Conservation (phyloP, 1,284 basidiomycete species). For the Mixia osmundae region DNA sequence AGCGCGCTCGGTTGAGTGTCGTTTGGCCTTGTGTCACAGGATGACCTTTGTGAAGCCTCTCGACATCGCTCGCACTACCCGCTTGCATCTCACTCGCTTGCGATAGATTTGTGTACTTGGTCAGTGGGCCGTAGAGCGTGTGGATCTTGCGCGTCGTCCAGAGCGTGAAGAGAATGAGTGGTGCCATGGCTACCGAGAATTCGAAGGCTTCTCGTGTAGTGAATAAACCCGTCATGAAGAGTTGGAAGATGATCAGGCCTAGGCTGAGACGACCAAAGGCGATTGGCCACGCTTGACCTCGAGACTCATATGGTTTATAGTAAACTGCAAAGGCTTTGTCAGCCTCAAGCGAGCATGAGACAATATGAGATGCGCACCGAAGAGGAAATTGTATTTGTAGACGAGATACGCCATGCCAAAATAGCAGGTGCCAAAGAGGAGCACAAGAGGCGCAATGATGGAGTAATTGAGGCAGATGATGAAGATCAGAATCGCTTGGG, state of each 20-base stretch:
- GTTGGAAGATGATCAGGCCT: slow-evolving; percentile 29
- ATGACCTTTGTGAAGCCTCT: slow-evolving; percentile 45
- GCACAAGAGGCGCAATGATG: slow-evolving; percentile 78
- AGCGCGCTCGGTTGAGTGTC: slow-evolving; percentile 59
- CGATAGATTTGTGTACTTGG: slow-evolving; percentile 56
- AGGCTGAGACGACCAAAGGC: slow-evolving; percentile 21
- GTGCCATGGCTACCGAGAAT: slow-evolving; percentile 49
- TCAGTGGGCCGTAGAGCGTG: slow-evolving; percentile 46
- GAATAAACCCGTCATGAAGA: slow-evolving; percentile 89
- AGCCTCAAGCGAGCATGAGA: too few relatives aligned
- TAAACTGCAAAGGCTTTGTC: too few relatives aligned
- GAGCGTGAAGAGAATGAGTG: slow-evolving; percentile 49
- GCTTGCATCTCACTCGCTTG: slow-evolving; percentile 72
- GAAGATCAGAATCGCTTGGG: slow-evolving; percentile 64
- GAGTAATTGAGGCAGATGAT: slow-evolving; percentile 85
- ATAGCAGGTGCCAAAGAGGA: slow-evolving; percentile 82
- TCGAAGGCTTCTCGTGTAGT: slow-evolving; percentile 52
- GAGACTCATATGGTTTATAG: slow-evolving; percentile 52
- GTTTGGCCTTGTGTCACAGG: slow-evolving; percentile 65
- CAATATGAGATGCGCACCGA: too few relatives aligned
- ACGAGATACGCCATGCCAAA: slow-evolving; percentile 75
- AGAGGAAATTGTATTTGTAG: slow-evolving; percentile 40
- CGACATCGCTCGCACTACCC: slow-evolving; percentile 32
- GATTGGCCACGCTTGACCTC: slow-evolving; percentile 73
- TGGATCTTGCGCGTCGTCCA: slow-evolving; percentile 59